Evolutionary conservation across 805 yeast species (phyloP).

Genomic region (Jamesozyma lodderae): DNA sequence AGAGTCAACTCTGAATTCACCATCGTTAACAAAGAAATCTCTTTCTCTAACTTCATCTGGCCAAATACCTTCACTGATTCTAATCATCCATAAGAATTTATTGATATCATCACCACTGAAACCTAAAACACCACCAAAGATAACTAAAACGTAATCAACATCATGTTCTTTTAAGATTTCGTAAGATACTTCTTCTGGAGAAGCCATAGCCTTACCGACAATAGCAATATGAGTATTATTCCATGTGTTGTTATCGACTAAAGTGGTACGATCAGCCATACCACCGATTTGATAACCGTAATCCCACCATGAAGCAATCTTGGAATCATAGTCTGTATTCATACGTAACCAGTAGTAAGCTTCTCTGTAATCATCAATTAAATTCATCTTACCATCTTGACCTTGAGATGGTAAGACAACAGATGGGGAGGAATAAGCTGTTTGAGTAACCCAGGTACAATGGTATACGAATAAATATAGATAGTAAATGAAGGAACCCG

Average conservation of each 20-base stretch:
- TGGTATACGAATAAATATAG: constrained; percentile 78
- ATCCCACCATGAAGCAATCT: constrained; percentile 99
- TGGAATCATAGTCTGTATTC: constrained; percentile 95
- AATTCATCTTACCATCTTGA: constrained; percentile 74
- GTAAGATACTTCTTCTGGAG: constrained; percentile 79
- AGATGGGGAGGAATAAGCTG: constrained; percentile 94
- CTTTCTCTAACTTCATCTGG: constrained; percentile 94
- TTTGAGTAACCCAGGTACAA: constrained; percentile 95
- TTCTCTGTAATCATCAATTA: constrained; percentile 96
- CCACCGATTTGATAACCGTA: constrained; percentile 99
- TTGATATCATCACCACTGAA: constrained; percentile 94
- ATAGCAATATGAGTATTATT: constrained; percentile 98
- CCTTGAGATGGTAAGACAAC: constrained; percentile 76
- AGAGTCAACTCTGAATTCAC: constrained; percentile 83
- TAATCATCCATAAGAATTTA: constrained; percentile 97
- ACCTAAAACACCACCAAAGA: constrained; percentile 91
- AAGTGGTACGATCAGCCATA: constrained; percentile 97
- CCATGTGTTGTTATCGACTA: constrained; percentile 99
- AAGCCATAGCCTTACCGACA: constrained; percentile 96
- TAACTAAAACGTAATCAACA: constrained; percentile 86
- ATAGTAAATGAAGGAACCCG: constrained; percentile 62
- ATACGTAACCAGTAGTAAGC: constrained; percentile 98
- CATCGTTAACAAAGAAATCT: constrained; percentile 69
- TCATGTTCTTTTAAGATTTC: constrained; percentile 83
- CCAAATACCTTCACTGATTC: constrained; percentile 99